Evolutionary conservation across 495 filamentous ascomycete species (phyloP), one percentile per base, ranked within the genome.

Genomic region (Lasiosphaeris hirsuta): DNA sequence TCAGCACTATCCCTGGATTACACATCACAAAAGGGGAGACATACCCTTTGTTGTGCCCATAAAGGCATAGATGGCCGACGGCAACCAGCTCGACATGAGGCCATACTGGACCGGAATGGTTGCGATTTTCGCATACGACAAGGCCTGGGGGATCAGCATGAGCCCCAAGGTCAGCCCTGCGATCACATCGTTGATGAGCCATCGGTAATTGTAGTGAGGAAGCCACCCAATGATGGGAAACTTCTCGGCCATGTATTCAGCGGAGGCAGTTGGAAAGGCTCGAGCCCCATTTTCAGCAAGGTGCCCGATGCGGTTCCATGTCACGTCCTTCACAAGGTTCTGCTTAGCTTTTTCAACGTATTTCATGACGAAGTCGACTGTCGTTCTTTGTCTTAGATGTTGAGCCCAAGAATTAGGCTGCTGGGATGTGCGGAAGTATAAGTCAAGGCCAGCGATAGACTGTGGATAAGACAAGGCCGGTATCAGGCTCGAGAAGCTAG

Each of bases 31-130:
- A 46, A 44, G 7, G 36, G n/a, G 10, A 44, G 33, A 47, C 69
- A 55, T 57, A 78, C 80, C 79, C 56, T 83, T 82, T 10, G 79
- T 79, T 3, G 79, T 80, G 3, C 79, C 80, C 75, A 83, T 82
- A 41, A 83, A 71, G 4, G 77, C 71, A 55, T 78, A 79, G 10
- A 81, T 63, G 10, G 71, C 65, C 13, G 74, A 70, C 1, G 80
- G 79, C 17, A 82, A 59, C 80, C 80, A 83, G 59, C 74, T 76
- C 5, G 78, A 77, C 63, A 77, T 76, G 14, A 83, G 73, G 10
- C 78, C 78, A 66, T 78, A 75, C 53, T 78, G 69, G 9, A 79
- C 75, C 0, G 79, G 77, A 48, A 80, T 79, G 1, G 71, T 79
- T 5, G 79, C 78, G 54, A 80, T 77, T 55, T 80, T 80, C 3